Conservation (phyloP, 73 alveolate genomes). For the Urostyla sp. region DNA sequence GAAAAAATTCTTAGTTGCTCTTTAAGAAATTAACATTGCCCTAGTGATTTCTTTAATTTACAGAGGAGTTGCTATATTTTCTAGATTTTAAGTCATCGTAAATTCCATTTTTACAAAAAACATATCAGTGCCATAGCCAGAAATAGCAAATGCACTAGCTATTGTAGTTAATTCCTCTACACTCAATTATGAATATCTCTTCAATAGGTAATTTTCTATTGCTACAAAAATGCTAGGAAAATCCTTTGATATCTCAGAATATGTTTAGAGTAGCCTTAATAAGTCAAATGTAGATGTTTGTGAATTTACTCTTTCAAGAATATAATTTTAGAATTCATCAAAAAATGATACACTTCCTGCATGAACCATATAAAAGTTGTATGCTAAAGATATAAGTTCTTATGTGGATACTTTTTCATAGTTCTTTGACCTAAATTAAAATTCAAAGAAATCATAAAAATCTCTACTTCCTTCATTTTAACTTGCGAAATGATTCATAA, state of each 20-base stretch:
- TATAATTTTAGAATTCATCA: conserved; percentile 23
- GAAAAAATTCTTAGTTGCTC: conserved; percentile 47
- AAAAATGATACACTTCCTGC: conserved; percentile 56
- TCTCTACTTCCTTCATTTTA: conserved; percentile 63
- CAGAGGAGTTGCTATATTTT: background rate
- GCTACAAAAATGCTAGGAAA: conserved; percentile 28
- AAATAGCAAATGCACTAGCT: conserved; percentile 55
- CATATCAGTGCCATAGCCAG: conserved; percentile 56
- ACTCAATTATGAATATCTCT: conserved; percentile 55
- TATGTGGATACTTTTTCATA: conserved; percentile 10
- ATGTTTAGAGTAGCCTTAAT: conserved; percentile 54
- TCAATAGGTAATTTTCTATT: conserved; percentile 39
- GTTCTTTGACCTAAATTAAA: background rate
- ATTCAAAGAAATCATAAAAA: conserved; percentile 58
- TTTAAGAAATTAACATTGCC: conserved; percentile 51
- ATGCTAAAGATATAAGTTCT: conserved; percentile 43
- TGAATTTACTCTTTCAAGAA: conserved; percentile 25
- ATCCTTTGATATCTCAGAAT: conserved; percentile 39
- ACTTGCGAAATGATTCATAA: conserved; percentile 60
- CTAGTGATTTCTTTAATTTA: conserved; percentile 49
- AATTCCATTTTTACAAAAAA: conserved; percentile 48
- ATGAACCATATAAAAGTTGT: conserved; percentile 62
- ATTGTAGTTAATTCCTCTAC: conserved; percentile 55
- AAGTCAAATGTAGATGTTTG: conserved; percentile 45
- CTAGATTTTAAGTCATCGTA: background rate